phyloP scores from a whole-genome alignment of 2,329 filamentous ascomycete genomes.

The Microsporum canis region DNA sequence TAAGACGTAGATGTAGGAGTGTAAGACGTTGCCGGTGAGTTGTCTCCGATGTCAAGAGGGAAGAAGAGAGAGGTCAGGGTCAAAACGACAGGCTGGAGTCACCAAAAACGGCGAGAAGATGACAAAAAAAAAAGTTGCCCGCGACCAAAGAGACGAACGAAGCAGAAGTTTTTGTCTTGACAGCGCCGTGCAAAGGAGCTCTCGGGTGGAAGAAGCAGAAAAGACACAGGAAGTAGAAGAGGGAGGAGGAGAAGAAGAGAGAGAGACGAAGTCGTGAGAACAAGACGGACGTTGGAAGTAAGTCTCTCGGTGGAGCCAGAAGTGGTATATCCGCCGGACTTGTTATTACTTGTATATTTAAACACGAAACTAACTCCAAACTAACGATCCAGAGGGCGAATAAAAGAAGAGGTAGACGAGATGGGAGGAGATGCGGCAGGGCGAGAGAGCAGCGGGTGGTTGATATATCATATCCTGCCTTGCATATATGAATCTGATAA shows the following conservation, averaged over 20 bases:
- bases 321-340: neutral
- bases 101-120: too few relatives aligned
- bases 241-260: neutral
- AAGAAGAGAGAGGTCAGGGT: neutral
- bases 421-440: neutral
- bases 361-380: slow-evolving; percentile 4
- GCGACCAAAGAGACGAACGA: too few relatives aligned
- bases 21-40: neutral
- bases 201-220: neutral
- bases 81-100: too few relatives aligned
- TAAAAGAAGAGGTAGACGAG: neutral
- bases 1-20: neutral
- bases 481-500: neutral
- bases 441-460: neutral
- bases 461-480: neutral
- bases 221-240: neutral
- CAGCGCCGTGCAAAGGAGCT: neutral
- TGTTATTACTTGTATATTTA: neutral
- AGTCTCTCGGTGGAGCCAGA: neutral
- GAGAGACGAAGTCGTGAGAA: neutral
- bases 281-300: neutral
- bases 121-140: neutral
- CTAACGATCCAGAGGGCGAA: neutral
- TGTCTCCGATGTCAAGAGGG: neutral
- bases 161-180: too few relatives aligned